These are phyloP conservation scores for Parmelia sp. DNA, from an alignment of 495 filamentous ascomycete species.

Conservation along the genomic window DNA sequence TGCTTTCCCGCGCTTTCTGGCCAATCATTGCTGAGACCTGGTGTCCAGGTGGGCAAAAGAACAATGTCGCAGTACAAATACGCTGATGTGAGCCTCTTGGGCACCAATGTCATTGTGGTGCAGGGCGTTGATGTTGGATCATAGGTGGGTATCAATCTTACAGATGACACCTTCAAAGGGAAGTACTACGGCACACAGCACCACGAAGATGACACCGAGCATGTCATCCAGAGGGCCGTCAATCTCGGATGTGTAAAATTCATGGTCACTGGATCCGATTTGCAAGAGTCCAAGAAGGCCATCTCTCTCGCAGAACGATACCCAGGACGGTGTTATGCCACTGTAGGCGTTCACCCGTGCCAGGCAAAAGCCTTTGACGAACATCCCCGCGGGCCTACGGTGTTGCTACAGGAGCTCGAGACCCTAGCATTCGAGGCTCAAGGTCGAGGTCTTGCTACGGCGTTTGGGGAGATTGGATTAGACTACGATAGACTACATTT, in stretches of 20 bases:
- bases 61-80: constrained; percentile 34
- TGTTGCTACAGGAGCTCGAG: constrained; percentile 55
- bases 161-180: constrained; percentile 79
- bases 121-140: not conserved
- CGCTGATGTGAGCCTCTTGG: constrained; percentile 48
- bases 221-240: constrained; percentile 67
- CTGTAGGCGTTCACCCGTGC: constrained; percentile 92
- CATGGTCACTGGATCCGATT: constrained; percentile 88
- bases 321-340: constrained; percentile 75
- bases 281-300: constrained; percentile 68
- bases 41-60: not conserved
- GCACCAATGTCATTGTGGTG: not conserved
- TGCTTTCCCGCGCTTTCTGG: not conserved
- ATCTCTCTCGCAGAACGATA: constrained; percentile 65
- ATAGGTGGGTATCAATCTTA: constrained; percentile 87
- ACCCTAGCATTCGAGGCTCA: constrained; percentile 46
- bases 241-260: constrained; percentile 78
- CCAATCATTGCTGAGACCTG: not conserved
- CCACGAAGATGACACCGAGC: constrained; percentile 72
- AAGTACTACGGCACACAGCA: constrained; percentile 73
- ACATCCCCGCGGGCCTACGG: constrained; percentile 48
- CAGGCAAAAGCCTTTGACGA: constrained; percentile 60
- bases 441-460: constrained; percentile 52
- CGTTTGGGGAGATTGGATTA: constrained; percentile 92
- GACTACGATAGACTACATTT: constrained; percentile 90